Conservation (phyloP, 768 basidiomycete genomes). For the Serendipita sp. region DNA sequence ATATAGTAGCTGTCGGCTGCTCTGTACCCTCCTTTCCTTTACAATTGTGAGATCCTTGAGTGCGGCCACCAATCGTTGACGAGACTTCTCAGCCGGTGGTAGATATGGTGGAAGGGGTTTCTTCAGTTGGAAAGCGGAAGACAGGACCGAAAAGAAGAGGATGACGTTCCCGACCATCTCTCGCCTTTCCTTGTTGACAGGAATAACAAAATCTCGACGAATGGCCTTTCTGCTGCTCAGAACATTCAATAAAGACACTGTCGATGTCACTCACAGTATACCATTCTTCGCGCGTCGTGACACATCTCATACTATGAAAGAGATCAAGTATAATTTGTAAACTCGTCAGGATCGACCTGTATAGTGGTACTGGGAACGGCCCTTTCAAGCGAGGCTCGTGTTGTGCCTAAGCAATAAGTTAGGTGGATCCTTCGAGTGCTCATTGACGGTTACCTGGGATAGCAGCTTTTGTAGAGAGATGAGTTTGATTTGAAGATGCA, state of each 20-base stretch:
- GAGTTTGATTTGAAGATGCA: conserved; percentile 83
- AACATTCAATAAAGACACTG: neutral
- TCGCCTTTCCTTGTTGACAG: conserved; percentile 73
- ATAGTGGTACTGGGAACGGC: conserved; percentile 76
- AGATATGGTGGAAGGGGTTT: conserved; percentile 92
- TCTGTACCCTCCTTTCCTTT: conserved; percentile 62
- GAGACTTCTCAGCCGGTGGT: conserved; percentile 77
- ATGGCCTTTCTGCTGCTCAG: conserved; percentile 39
- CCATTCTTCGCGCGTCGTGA: conserved; percentile 95
- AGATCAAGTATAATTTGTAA: conserved; percentile 74
- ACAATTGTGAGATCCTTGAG: conserved; percentile 78
- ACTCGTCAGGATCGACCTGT: conserved; percentile 67
- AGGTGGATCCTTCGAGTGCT: neutral
- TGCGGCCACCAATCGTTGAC: conserved; percentile 64
- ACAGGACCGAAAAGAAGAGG: conserved; percentile 67
- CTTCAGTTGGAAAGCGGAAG: conserved; percentile 67
- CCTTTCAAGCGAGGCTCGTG: conserved; percentile 93
- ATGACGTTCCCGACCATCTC: conserved; percentile 93
- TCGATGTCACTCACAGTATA: conserved; percentile 20
- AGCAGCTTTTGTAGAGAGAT: conserved; percentile 76
- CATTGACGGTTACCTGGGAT: conserved; percentile 29
- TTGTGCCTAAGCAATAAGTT: conserved; percentile 31
- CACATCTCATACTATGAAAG: conserved; percentile 90
- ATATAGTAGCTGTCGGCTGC: conserved; percentile 74
- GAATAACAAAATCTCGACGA: conserved; percentile 71